Evolutionary conservation across 2,329 filamentous ascomycete species (phyloP).

Genomic region (Penicillium sumatraense): DNA sequence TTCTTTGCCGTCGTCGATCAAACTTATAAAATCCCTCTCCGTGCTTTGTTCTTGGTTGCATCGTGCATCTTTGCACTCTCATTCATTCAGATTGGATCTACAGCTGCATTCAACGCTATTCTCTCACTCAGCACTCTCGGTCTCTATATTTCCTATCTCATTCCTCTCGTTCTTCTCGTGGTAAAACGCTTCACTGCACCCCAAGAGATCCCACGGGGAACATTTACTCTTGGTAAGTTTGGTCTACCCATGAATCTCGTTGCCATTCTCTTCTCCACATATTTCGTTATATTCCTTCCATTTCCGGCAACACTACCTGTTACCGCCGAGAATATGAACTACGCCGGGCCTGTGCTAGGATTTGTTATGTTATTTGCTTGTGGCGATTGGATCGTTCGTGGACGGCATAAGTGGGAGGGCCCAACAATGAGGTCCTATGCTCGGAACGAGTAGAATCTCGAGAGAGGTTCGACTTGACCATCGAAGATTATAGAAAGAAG

Average conservation of each 20-base stretch:
- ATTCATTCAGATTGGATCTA: slow-evolving; percentile 55
- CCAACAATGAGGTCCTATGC: slow-evolving; percentile 20
- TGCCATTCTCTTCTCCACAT: slow-evolving; percentile 35
- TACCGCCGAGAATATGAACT: slow-evolving; percentile 40
- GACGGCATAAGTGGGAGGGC: slow-evolving; percentile 28
- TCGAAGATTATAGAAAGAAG: no score
- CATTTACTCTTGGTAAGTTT: slow-evolving; percentile 33
- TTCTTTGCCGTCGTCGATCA: slow-evolving; percentile 34
- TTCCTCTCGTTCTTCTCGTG: slow-evolving; percentile 45
- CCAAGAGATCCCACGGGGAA: slow-evolving; percentile 26
- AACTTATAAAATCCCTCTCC: slow-evolving; percentile 45
- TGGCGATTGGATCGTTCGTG: slow-evolving; percentile 29
- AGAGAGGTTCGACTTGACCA: no score
- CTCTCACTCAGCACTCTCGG: slow-evolving; percentile 55
- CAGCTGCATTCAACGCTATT: slow-evolving; percentile 57
- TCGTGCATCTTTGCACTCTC: slow-evolving; percentile 34
- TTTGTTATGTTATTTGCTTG: slow-evolving; percentile 29
- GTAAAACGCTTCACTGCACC: slow-evolving; percentile 23
- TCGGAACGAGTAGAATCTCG: neutral
- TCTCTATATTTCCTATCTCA: slow-evolving; percentile 56
- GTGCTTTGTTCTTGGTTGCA: slow-evolving; percentile 36
- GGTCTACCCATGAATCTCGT: slow-evolving; percentile 33
- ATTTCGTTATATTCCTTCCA: slow-evolving; percentile 35
- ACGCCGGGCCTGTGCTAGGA: slow-evolving; percentile 31
- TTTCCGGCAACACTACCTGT: slow-evolving; percentile 38